Evolutionary conservation across 2,329 filamentous ascomycete species (phyloP).

Genomic region (Metarhizium guizhouense): DNA sequence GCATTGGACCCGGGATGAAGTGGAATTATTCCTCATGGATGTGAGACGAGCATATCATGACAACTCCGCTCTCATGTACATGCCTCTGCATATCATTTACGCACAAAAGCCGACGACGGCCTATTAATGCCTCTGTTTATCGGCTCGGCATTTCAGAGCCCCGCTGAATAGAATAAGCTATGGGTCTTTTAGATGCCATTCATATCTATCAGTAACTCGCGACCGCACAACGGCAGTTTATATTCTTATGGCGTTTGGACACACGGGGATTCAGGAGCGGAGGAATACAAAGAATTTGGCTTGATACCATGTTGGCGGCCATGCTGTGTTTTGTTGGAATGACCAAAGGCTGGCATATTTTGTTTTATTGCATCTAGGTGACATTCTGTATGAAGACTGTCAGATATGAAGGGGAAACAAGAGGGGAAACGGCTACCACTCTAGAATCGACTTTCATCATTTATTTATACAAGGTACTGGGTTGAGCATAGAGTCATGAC

Average conservation of each 20-base stretch:
- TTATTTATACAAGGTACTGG: not conserved
- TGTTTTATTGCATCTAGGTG: not conserved
- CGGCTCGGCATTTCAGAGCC: not conserved
- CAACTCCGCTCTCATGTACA: constrained; percentile 37
- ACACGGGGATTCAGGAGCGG: not conserved
- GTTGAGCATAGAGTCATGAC: not conserved
- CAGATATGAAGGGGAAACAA: not conserved
- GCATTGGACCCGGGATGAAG: constrained; percentile 37
- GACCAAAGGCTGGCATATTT: not conserved
- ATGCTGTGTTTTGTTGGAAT: not conserved
- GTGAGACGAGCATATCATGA: constrained; percentile 40
- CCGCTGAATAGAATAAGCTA: not conserved
- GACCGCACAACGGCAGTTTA: not conserved
- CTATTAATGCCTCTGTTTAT: not conserved
- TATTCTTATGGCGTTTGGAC: not conserved
- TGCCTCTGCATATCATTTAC: constrained; percentile 47
- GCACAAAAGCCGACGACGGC: constrained; percentile 36
- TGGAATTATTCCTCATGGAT: constrained; percentile 38
- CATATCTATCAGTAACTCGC: not conserved
- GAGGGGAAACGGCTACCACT: not conserved
- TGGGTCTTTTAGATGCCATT: not conserved
- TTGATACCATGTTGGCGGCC: not conserved
- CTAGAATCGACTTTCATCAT: not conserved
- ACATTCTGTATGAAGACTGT: not conserved
- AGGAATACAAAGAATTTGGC: not conserved